phyloP scores from a whole-genome alignment of 441 rosid species.

The Syzygium syzygioides region DNA sequence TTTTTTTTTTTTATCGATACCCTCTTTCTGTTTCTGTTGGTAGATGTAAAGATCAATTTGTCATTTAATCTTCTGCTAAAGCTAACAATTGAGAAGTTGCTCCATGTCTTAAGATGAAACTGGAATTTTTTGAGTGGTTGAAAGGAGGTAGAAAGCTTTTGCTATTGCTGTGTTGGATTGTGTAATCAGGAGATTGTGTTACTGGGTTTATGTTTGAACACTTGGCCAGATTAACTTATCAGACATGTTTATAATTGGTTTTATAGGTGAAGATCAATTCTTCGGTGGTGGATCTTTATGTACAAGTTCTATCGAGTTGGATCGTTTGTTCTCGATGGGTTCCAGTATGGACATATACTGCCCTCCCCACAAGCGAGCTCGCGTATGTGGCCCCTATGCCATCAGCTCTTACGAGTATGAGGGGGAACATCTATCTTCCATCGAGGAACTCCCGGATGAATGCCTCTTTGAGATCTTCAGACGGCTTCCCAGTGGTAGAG shows the following conservation, averaged over 20 bases:
- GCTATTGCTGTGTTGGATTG: neutral
- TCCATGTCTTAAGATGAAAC: neutral
- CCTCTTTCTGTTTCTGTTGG: neutral
- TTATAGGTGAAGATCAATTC: slow-evolving; percentile 71
- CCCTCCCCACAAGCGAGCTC: slow-evolving; percentile 70
- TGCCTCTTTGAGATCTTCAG: slow-evolving; percentile 88
- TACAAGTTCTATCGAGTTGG: slow-evolving; percentile 59
- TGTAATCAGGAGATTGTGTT: neutral
- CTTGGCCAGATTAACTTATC: slow-evolving; percentile 13
- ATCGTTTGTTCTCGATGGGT: slow-evolving; percentile 47
- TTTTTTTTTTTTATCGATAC: neutral
- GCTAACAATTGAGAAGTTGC: neutral
- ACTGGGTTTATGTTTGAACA: neutral
- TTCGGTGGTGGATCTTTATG: slow-evolving; percentile 52
- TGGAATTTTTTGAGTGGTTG: neutral
- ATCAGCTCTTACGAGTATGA: slow-evolving; percentile 20
- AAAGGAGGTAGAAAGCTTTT: neutral
- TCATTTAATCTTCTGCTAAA: neutral
- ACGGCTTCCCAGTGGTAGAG: slow-evolving; percentile 60
- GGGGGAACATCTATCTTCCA: slow-evolving; percentile 47
- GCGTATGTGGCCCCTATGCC: neutral
- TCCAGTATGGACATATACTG: slow-evolving; percentile 54
- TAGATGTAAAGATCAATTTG: neutral
- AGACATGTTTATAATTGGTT: slow-evolving; percentile 3
- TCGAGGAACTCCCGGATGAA: slow-evolving; percentile 79